Base-by-base conservation (phyloP, 192 early-diverging fungal species). In the Lunasporangiospora selenospora region DNA sequence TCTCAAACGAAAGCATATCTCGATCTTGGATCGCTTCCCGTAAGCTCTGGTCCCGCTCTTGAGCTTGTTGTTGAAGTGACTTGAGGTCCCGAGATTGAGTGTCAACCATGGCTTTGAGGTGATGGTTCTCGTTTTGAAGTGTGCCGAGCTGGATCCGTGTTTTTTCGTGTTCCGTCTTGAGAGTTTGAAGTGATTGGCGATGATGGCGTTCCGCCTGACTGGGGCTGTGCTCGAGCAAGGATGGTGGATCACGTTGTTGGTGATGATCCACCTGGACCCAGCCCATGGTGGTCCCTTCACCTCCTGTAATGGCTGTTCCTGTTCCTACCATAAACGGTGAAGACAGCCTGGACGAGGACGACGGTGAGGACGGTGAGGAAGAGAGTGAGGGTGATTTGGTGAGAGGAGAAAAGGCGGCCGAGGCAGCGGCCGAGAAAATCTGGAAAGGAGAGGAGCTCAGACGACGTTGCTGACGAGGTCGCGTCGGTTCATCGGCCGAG, bases 1-100 rank as follows among this genome's bases (percentile, higher is more conserved):
- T 70, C 34, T 70, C 66, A 42, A 70, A 16, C 4, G 58, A 61
- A 16, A 70, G 50, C 8, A 58, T 61, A 32, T 70, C 66, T 18
- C 66, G 66, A 15, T 70, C 66, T 18, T 61, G n/a, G 4, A 41
- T 37, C 2, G 42, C 58, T 31, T 70, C 66, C 37, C 40, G 54
- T 12, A 70, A 46, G 12, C 61, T 51, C 0, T 58, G 23, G 18
- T 19, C 23, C 53, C 54, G 53, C 10, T 54, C 33, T 34, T 60
- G 51, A 9, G 53, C 36, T 27, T 60, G 55, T 0, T 4, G 40
- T 39, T 70, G 53, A 10, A 61, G 41, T 32, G 46, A 38, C n/a
- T 49, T 26, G 30, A 41, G 48, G 4, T 61, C 36, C 0, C 55
- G 58, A 3, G 23, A n/a, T n/a, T n/a, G n/a, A n/a, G n/a, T n/a